Conservation (phyloP, 768 basidiomycete species). For the Ramaria rubella region DNA sequence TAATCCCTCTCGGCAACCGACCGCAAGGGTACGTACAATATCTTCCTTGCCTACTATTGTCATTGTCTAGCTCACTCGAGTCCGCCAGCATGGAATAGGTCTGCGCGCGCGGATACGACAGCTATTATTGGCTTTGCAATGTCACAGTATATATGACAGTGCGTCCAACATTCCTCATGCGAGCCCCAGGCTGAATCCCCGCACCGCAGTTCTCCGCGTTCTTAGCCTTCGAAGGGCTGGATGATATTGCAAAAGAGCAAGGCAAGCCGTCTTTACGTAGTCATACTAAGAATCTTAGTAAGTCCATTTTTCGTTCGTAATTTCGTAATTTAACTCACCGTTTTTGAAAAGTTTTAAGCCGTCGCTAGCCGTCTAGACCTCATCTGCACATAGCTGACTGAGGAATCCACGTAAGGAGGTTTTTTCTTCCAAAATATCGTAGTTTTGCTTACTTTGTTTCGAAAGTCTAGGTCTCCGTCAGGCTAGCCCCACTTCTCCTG, state of each 20-base stretch:
- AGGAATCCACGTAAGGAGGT: too few species aligned
- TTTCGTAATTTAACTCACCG: too few species aligned
- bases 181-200: not conserved
- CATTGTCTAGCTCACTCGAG: not conserved
- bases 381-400: too few species aligned
- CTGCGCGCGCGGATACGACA: constrained; percentile 78
- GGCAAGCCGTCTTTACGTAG: too few species aligned
- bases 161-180: constrained; percentile 25
- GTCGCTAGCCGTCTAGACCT: too few species aligned
- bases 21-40: constrained; percentile 59
- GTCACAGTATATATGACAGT: constrained; percentile 98
- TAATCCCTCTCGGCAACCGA: constrained; percentile 83
- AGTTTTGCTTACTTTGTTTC: too few species aligned
- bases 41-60: not conserved
- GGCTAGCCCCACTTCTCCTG: too few species aligned
- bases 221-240: constrained; percentile 77
- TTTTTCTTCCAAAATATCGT: too few species aligned
- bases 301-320: too few species aligned
- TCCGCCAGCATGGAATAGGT: constrained; percentile 23
- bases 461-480: too few species aligned
- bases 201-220: constrained; percentile 60
- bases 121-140: constrained; percentile 79
- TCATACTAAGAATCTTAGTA: too few species aligned
- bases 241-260: constrained; percentile 44
- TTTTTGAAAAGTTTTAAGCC: too few species aligned